Evolutionary conservation across 257 asterid species (phyloP), one percentile per base, ranked within the genome.

Genomic region (Vinca minor): DNA sequence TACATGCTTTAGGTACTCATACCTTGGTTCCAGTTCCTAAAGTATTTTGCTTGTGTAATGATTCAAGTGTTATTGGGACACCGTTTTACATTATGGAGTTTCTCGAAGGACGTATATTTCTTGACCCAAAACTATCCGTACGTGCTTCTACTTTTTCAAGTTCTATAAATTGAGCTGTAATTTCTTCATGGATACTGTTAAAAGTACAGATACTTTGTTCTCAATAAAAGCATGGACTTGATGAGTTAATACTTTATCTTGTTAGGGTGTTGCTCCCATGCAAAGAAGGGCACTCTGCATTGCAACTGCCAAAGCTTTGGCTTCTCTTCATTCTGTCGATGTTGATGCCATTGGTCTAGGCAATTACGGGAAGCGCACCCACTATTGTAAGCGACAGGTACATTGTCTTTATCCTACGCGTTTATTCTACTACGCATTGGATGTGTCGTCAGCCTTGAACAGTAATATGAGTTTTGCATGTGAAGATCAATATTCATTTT

Each of bases 61-160:
- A 91, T 69, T 72, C 94, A 32, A 83, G 83, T 59, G 82, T 91
- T 73, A 85, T 91, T 17, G 98, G 98, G 68, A 91, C 96, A 49
- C 89, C 98, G 31, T 92, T 92, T 77, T 92, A 92, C 85, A 85
- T 92, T 64, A 92, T 89, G 98, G 96, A 89, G 81, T 92, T 82
- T 74, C 73, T 92, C 32, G 96, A 92, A 81, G 98, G 96, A 56
- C 98, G 96, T 66, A 89, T 92, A 66, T 92, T 73, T 70, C 54
- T 89, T 17, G 85, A 92, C 68, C 96, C 98, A 18, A 83, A 75
- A 84, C 84, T 92, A 63, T 95, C 91, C 4, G 96, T 92, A 89
- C 6, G 80, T 44, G 42, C 47, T 66, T 72, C 23, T 31, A 41
- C 41, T 60, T 65, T 32, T 21, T 26, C 12, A 47, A 38, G 42